Base-by-base conservation (phyloP, 495 filamentous ascomycete genomes). In the Lindgomyces ingoldianus region DNA sequence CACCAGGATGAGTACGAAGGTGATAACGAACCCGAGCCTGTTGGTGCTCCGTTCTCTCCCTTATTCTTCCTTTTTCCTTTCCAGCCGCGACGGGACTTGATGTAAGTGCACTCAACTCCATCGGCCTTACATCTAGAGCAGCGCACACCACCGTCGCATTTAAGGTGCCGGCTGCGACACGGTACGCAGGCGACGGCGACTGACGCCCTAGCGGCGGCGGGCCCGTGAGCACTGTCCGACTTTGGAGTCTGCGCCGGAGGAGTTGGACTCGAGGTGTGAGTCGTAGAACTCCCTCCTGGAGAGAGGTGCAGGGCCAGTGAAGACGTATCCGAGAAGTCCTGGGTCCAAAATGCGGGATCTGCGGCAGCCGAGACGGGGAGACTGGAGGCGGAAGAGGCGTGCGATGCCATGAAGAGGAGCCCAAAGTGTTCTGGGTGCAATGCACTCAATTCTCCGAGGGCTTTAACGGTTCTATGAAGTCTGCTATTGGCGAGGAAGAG, bases 161-260 rank as follows among this genome's bases (percentile, higher is more conserved):
- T 83, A 3, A 85, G 69, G 70, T 85, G 84, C 45, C 82, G 77
- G 52, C 74, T 79, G 14, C 83, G 77, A 70, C 84, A 86, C 14
- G 81, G 79, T 16, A 84, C 72, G 59, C 84, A 86, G 30, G 84
- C 83, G 42, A 72, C 64, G 29, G 70, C 51, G 33, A 71, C 64
- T 18, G 68, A 71, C 10, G 64, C 55, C 55, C 64, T 64, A 9
- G 48, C 25, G 19, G 60, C 39, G 18, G 27, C 51, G 44, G 44
- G 50, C 1, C 27, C 50, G 33, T 27, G 46, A 16, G 51, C 29
- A 47, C 14, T 51, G 16, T 59, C 42, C 12, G 62, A 48, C 27
- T 27, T 46, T 6, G 58, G 62, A 2, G 54, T 62, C 41, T 67
- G 63, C 30, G 54, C 65, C 3, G 65, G 65, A 21, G 65, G 65